Base-by-base conservation (phyloP, 2,329 filamentous ascomycete genomes). In the Penicillium sp. region DNA sequence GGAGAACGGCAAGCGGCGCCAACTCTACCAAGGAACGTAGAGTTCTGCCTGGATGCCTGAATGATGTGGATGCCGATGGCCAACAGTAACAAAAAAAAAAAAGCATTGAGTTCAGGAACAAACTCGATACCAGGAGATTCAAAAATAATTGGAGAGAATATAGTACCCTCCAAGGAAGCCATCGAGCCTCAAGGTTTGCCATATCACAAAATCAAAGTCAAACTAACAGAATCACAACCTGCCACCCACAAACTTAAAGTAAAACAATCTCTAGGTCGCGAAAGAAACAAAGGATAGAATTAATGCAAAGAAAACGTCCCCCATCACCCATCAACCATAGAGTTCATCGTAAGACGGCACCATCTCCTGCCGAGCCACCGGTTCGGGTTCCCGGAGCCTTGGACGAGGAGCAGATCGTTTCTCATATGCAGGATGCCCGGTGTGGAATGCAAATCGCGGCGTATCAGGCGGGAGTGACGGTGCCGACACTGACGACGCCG, bases 311-410 rank as follows among this genome's bases (percentile, higher is more conserved):
- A 41, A 48, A 42, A 14, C n/a, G 14, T 14, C 50, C 8, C 11
- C 20, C 37, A 42, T 43, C 28, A n/a, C n/a, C 6, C 22, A 38
- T 67, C 67, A 76, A 25, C 75, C 75, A 62, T 75, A 77, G 14
- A 77, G 69, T 42, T 77, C 75, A 61, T 77, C 75, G 43, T 77
- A 75, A 14, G 74, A 76, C 8, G 75, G 75, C 0, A 76, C 75
- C 63, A 76, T 60, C 52, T 75, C 68, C 48, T 71, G 71, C 28
- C 57, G 60, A 28, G 60, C 50, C 35, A 41, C 47, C 8, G 63
- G 49, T n/a, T 69, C 67, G 17, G 64, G 58, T 34, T 72, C 66
- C 48, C 63, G 59, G 35, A 55, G 51, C 61, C 66, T 63, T 22
- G 59, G 47, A 7, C 64, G 66, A 45, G 57, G 57, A 39, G 54